Conservation (phyloP, 768 basidiomycete genomes). For the Tephrocybe sp. region DNA sequence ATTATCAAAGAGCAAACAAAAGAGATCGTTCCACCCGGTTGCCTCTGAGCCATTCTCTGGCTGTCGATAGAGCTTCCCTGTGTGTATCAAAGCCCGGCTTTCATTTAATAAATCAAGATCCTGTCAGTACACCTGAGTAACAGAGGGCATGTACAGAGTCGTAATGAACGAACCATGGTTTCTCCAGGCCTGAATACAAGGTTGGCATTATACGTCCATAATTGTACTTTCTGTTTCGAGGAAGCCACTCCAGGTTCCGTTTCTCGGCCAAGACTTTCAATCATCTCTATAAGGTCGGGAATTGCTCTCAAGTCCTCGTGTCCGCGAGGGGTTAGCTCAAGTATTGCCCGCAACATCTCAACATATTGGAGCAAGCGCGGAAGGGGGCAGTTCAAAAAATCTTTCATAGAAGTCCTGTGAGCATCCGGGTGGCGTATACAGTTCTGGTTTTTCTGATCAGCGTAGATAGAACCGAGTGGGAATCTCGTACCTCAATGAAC, state of each 20-base stretch:
- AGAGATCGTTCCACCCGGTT: conserved; percentile 83
- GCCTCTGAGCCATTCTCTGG: conserved; percentile 79
- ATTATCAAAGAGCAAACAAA: conserved; percentile 92
- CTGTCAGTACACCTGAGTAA: conserved; percentile 23
- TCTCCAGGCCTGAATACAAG: conserved; percentile 80
- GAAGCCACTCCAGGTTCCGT: conserved; percentile 84
- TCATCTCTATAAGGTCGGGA: conserved; percentile 85
- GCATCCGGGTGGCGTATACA: conserved; percentile 70
- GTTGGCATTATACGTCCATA: conserved; percentile 82
- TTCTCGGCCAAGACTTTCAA: conserved; percentile 83
- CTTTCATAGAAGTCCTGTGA: conserved; percentile 85
- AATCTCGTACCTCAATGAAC: conserved; percentile 68
- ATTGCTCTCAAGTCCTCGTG: conserved; percentile 83
- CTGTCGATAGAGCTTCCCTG: conserved; percentile 78
- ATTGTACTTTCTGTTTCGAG: conserved; percentile 85
- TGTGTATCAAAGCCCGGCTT: conserved; percentile 79
- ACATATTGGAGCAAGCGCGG: conserved; percentile 87
- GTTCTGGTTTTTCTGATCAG: conserved; percentile 26
- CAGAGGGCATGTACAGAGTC: neutral
- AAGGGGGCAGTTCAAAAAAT: conserved; percentile 89
- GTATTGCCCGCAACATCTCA: conserved; percentile 74
- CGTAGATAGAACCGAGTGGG: neutral
- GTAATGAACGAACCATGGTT: conserved; percentile 44
- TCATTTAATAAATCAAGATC: conserved; percentile 92
- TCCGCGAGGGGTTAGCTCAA: conserved; percentile 71